Evolutionary conservation across 805 yeast genomes (phyloP).

Genomic region (Ogataea philodendri): DNA sequence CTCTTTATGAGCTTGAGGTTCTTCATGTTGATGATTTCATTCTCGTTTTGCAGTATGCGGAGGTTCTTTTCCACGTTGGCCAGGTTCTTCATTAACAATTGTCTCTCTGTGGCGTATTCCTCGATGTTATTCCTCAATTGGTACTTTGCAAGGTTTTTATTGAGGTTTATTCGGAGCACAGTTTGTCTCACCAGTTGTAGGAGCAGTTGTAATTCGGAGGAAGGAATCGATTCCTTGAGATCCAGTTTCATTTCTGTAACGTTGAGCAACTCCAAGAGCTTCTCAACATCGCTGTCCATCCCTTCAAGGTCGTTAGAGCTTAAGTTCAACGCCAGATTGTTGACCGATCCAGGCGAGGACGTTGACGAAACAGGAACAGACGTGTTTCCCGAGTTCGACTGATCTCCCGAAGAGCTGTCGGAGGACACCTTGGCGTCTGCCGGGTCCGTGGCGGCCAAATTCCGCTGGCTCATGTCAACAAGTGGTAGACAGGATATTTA

Average conservation of each 20-base stretch:
- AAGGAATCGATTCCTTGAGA: constrained; percentile 2
- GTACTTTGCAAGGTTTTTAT: constrained; percentile 31
- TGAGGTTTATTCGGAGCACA: constrained; percentile 32
- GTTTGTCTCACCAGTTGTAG: constrained; percentile 21
- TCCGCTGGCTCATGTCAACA: constrained; percentile 5
- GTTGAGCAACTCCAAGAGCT: constrained; percentile 11
- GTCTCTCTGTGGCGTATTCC: constrained; percentile 32
- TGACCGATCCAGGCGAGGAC: constrained; percentile 6
- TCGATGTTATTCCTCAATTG: constrained; percentile 30
- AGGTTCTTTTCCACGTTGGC: constrained; percentile 29
- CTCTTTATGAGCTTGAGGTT: constrained; percentile 35
- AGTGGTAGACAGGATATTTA: constrained; percentile 4
- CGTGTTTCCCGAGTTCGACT: constrained; percentile 2
- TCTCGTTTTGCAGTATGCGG: constrained; percentile 29
- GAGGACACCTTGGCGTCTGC: constrained; percentile 1
- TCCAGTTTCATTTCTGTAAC: constrained; percentile 6
- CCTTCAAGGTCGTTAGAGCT: constrained; percentile 21
- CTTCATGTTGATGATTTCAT: constrained; percentile 30
- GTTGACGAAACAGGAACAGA: constrained; percentile 8
- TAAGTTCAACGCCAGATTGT: background rate
- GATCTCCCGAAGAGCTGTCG: constrained; percentile 2
- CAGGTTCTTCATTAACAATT: constrained; percentile 28
- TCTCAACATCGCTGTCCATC: constrained; percentile 20
- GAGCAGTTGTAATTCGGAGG: constrained; percentile 5
- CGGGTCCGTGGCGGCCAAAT: constrained; percentile 1